Base-by-base conservation (phyloP, 176 grass and related monocot species). In the Urochloa ruziziensis region DNA sequence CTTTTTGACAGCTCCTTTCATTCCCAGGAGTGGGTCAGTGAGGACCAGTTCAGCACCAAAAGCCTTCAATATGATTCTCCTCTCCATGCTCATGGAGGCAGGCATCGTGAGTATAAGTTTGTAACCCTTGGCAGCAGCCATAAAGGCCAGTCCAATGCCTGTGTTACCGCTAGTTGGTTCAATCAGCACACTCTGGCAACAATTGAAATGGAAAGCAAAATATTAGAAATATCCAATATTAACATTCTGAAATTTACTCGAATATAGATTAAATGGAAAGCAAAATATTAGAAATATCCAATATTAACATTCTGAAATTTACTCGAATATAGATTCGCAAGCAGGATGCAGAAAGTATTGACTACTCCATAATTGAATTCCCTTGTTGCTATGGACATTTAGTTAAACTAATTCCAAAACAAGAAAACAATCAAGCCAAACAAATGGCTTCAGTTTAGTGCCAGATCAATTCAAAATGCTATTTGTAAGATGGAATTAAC, bases 121-220 rank as follows among this genome's bases (percentile, higher is more conserved):
- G 66, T 98, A 98, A 37, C 93, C 93, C 71, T 98, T 98, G 4
- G 96, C 92, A 73, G 96, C 96, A 42, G 96, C 93, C 75, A 98
- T 93, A 59, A 98, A 98, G 48, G 96, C 96, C 35, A 98, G 82
- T 11, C 92, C 96, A 84, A 98, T 95, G 57, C 96, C 96, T 12
- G 96, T 98, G 82, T 95, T 95, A 34, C 96, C 96, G 78, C 96
- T 93, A 18, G 96, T 98, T 10, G 96, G 87, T 57, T 98, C 96
- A 65, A 98, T 98, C 72, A 98, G 86, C 27, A 95, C 91, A 70
- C 96, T 98, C 96, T 95, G 88, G 29, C 4, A 82, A 72, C 19
- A 66, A 79, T 69, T 28, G 5, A 68, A 0, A 70, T 32, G 16
- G 21, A 78, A 72, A 87, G 25, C 1, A 67, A 77, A 79, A 82